phyloP scores from a whole-genome alignment of 2,329 filamentous ascomycete species.

The Neonectria ditissima region DNA sequence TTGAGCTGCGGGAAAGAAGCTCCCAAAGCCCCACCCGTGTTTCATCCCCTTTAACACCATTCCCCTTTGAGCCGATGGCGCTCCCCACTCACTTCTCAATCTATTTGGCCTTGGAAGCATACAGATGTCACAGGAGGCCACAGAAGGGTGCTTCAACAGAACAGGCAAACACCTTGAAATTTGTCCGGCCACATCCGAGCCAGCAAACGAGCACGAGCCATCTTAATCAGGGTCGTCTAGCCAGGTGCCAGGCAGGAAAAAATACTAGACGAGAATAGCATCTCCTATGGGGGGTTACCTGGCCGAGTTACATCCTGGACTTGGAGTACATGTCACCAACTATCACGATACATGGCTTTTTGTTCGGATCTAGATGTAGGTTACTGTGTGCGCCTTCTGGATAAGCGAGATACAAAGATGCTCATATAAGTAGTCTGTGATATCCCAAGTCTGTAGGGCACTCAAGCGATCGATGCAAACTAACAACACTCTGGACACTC shows the following conservation, averaged over 20 bases:
- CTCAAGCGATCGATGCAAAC: background rate
- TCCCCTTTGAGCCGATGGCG: constrained; percentile 25
- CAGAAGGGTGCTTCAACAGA: background rate
- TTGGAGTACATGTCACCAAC: background rate
- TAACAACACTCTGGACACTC: background rate
- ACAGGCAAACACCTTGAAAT: constrained; percentile 13
- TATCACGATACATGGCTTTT: background rate
- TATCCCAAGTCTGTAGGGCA: background rate
- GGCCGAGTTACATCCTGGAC: background rate
- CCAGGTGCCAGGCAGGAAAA: too few species aligned
- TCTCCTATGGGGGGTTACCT: background rate
- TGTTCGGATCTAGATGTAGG: background rate
- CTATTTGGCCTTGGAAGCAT: background rate
- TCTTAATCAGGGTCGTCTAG: background rate
- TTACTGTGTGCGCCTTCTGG: background rate
- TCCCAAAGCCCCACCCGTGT: constrained; percentile 36
- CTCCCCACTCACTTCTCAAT: constrained; percentile 15
- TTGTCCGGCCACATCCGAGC: constrained; percentile 8
- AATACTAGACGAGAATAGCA: background rate
- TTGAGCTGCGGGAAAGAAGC: constrained; percentile 21
- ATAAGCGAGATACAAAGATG: background rate
- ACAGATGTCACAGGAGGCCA: background rate
- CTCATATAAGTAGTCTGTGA: background rate
- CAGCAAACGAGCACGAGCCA: constrained; percentile 6
- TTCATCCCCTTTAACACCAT: constrained; percentile 38